Evolutionary conservation across 805 yeast genomes (phyloP).

Genomic region (Teunomyces cretensis): DNA sequence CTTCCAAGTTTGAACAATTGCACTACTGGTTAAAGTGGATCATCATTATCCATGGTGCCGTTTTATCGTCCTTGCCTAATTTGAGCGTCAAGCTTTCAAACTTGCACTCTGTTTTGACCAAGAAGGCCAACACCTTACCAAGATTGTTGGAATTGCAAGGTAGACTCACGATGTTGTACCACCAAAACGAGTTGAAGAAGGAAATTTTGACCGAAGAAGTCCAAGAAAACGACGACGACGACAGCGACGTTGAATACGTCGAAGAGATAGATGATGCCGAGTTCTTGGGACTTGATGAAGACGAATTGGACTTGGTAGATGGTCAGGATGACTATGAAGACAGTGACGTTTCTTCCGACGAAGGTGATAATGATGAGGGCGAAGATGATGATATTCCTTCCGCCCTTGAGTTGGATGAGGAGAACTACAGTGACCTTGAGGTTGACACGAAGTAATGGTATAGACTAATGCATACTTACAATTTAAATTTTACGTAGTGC

Average conservation of each 20-base stretch:
- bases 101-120: slow-evolving; percentile 47
- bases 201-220: slow-evolving; percentile 34
- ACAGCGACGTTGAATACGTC: slow-evolving; percentile 63
- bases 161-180: slow-evolving; percentile 46
- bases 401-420: slow-evolving; percentile 18
- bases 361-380: slow-evolving; percentile 18
- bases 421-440: slow-evolving; percentile 20
- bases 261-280: slow-evolving; percentile 63
- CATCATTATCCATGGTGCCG: slow-evolving; percentile 54
- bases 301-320: slow-evolving; percentile 16
- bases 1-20: slow-evolving; percentile 48
- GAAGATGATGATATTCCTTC: slow-evolving; percentile 15
- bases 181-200: slow-evolving; percentile 40
- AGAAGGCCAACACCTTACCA: slow-evolving; percentile 49
- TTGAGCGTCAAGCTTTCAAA: slow-evolving; percentile 42
- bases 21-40: slow-evolving; percentile 59
- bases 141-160: slow-evolving; percentile 53
- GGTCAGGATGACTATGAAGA: slow-evolving; percentile 18
- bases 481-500: not conserved
- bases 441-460: slow-evolving; percentile 8
- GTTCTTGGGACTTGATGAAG: slow-evolving; percentile 18
- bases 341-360: slow-evolving; percentile 13
- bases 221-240: slow-evolving; percentile 33
- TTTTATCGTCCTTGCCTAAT: slow-evolving; percentile 46
- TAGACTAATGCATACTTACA: slow-evolving; percentile 6